Base-by-base conservation (phyloP, 768 basidiomycete species). In the Butyriboletus loyo region DNA sequence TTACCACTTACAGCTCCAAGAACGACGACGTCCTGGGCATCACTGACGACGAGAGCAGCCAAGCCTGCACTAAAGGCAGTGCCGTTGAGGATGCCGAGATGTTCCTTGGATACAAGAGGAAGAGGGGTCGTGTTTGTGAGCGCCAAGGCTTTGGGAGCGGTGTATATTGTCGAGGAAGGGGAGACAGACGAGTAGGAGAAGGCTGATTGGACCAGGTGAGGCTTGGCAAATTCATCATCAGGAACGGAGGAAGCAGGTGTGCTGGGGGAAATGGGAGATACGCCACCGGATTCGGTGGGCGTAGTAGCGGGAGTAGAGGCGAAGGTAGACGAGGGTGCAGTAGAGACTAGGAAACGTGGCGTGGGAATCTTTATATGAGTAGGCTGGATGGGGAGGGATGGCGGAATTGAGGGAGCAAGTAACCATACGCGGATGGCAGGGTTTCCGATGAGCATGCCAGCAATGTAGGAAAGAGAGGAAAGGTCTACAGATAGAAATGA, bases 41-140 rank as follows among this genome's bases (percentile, higher is more conserved):
- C 87, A 58, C 83, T 79, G 48, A 91, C 70, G 9, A 86, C 88
- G 15, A 94, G 76, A 7, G 85, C 76, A 5, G 83, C 87, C n/a
- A 90, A 80, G 7, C 88, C 84, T 0, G 91, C 84, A 31, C 86
- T 88, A 69, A 92, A 92, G 0, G 89, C 88, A 1, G 91, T 92
- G 45, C 92, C 92, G 64, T 94, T 94, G 37, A 90, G 70, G 46
- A 91, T 81, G 13, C 89, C 89, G 14, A 90, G 78, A 57, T 89
- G 88, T 49, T 91, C 89, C 67, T 91, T 91, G 15, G 84, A 84
- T 4, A 76, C 80, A 17, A 90, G 80, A 24, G 81, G 71, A 49
- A 92, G 75, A 2, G 89, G 86, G 39, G 76, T 69, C 25, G 91
- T 81, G 34, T 75, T 70, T 56, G 88, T 84, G 21, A 75, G 74